Percentiles rank a stretch among this genome's conserved stretches.
These are phyloP conservation scores for Zea luxurians DNA, from an alignment of 176 grass and related monocot species.

Conservation along the genomic window DNA sequence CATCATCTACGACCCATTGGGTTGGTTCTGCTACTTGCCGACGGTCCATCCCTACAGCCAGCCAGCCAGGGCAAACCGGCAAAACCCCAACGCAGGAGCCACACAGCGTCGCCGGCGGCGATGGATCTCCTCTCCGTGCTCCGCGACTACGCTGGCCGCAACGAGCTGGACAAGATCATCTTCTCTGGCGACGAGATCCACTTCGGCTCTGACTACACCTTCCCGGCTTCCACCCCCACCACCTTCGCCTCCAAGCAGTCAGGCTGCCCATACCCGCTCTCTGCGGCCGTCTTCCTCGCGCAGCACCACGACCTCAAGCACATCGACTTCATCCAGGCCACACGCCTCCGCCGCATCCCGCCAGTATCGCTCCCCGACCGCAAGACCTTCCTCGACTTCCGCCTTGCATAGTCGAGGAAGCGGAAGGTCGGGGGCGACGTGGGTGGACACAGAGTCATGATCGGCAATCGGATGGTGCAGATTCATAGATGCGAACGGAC, in stretches of 20 bases:
- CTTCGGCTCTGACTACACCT: conserved; percentile 79
- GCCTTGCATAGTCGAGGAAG: background rate
- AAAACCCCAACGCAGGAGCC: conserved; percentile 22
- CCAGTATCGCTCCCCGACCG: conserved; percentile 81
- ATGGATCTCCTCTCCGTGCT: conserved; percentile 93
- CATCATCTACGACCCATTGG: background rate
- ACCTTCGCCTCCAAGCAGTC: conserved; percentile 81
- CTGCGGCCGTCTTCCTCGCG: conserved; percentile 82
- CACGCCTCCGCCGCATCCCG: conserved; percentile 68
- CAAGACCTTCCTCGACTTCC: conserved; percentile 91
- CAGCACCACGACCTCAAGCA: conserved; percentile 84
- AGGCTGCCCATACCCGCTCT: conserved; percentile 70
- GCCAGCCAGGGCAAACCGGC: background rate
- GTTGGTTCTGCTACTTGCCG: background rate
- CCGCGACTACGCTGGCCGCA: conserved; percentile 73
- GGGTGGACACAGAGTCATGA: no score
- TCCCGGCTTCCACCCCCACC: conserved; percentile 61
- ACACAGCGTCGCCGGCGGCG: background rate
- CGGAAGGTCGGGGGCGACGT: no score
- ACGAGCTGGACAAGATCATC: conserved; percentile 67
- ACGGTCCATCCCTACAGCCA: background rate
- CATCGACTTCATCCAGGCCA: conserved; percentile 89
- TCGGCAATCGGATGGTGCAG: no score
- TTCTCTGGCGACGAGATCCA: conserved; percentile 68
- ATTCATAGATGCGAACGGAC: no score